These are phyloP conservation scores for Penicillium verrucosum DNA, from an alignment of 2,329 filamentous ascomycete species.

Conservation along the genomic window DNA sequence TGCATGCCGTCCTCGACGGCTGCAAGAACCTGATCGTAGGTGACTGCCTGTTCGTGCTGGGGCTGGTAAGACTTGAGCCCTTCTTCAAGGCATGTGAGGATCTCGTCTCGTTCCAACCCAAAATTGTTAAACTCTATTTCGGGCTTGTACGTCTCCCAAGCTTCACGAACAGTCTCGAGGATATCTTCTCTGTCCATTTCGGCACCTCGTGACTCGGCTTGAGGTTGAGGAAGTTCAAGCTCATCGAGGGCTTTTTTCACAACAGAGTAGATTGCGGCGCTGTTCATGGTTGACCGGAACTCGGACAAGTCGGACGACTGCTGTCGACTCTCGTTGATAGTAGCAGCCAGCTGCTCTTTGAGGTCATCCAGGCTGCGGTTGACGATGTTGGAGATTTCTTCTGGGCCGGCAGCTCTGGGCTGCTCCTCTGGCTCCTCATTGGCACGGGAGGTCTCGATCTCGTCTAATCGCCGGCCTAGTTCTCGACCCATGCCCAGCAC, in stretches of 20 bases:
- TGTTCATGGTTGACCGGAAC: slow-evolving; percentile 66
- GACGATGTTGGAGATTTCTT: slow-evolving; percentile 73
- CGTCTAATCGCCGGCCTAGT: slow-evolving; percentile 72
- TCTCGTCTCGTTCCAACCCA: slow-evolving; percentile 84
- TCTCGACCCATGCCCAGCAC: slow-evolving; percentile 93
- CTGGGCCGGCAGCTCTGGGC: slow-evolving; percentile 52
- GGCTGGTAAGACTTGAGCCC: slow-evolving; percentile 72
- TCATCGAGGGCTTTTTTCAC: slow-evolving; percentile 71
- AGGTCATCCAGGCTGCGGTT: slow-evolving; percentile 77
- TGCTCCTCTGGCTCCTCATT: slow-evolving; percentile 44
- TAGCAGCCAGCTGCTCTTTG: slow-evolving; percentile 76
- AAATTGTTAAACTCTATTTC: slow-evolving; percentile 89
- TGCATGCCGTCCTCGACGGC: slow-evolving; percentile 84
- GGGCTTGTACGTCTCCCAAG: slow-evolving; percentile 91
- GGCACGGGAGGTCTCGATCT: slow-evolving; percentile 53
- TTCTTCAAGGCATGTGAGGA: slow-evolving; percentile 80
- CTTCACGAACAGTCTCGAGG: slow-evolving; percentile 79
- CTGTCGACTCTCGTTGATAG: slow-evolving; percentile 71
- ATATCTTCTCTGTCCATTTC: slow-evolving; percentile 76
- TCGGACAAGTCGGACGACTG: slow-evolving; percentile 63
- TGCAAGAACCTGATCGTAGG: slow-evolving; percentile 77
- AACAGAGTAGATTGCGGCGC: slow-evolving; percentile 80
- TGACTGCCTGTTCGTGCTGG: slow-evolving; percentile 57
- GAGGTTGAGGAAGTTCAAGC: slow-evolving; percentile 56
- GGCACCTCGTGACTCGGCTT: slow-evolving; percentile 49